Percentiles rank a stretch among this genome's conserved stretches.
Conservation (phyloP, 1,284 basidiomycete species). For the Boletellus deceptivus region DNA sequence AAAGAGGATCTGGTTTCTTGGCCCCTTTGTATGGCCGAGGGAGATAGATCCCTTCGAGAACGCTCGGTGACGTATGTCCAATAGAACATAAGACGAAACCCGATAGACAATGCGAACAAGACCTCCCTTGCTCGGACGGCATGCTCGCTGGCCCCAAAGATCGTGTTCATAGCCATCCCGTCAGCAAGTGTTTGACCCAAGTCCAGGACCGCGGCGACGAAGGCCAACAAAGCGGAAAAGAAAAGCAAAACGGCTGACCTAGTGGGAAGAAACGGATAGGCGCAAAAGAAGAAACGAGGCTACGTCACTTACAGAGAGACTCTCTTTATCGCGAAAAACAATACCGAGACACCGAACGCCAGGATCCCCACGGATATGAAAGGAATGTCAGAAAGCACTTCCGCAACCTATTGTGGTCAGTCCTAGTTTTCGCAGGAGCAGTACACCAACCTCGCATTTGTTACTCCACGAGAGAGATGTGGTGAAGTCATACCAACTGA, state of each 20-base stretch:
- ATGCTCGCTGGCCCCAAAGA: constrained; percentile 25
- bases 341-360: constrained; percentile 60
- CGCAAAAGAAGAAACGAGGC: background rate
- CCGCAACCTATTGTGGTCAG: constrained; percentile 48
- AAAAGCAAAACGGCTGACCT: constrained; percentile 57
- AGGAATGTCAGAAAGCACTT: constrained; percentile 64
- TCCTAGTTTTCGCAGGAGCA: background rate
- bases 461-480: constrained; percentile 32
- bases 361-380: constrained; percentile 65
- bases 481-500: constrained; percentile 28
- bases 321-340: constrained; percentile 58
- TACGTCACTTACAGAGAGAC: constrained; percentile 49
- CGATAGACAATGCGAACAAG: constrained; percentile 53
- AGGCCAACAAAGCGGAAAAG: constrained; percentile 54
- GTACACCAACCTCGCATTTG: constrained; percentile 34
- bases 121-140: constrained; percentile 59
- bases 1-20: constrained; percentile 20
- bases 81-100: constrained; percentile 62
- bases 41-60: constrained; percentile 43
- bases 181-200: constrained; percentile 53
- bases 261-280: constrained; percentile 3
- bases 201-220: constrained; percentile 64
- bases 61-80: constrained; percentile 63
- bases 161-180: constrained; percentile 31
- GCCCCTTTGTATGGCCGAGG: constrained; percentile 12